A percentile compares a stretch with the other conserved stretches of the same genome.
These are phyloP conservation scores for Streptanthus diversifolius DNA, from an alignment of 345 rosid species.

Conservation along the genomic window DNA sequence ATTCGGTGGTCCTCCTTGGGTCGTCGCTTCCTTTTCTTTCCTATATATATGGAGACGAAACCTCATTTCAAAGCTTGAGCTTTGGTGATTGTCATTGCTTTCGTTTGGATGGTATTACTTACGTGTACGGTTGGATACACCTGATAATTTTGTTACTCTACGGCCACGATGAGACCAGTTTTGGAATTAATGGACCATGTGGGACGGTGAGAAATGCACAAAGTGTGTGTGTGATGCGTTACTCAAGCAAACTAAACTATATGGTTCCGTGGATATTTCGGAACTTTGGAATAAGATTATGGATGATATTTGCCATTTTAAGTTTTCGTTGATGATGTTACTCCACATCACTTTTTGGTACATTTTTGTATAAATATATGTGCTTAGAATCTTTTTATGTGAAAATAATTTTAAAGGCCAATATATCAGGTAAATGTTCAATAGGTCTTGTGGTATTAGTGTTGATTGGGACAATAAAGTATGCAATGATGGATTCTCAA, in stretches of 20 bases:
- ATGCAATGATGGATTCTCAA: too few relatives aligned
- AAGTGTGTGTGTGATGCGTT: not conserved
- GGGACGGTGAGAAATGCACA: conserved; percentile 11
- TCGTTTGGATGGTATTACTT: not conserved
- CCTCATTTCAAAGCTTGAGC: not conserved
- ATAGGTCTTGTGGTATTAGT: too few relatives aligned
- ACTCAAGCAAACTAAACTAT: not conserved
- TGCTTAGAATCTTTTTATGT: too few relatives aligned
- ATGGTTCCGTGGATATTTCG: not conserved
- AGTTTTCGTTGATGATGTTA: too few relatives aligned
- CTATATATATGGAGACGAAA: conserved; percentile 13
- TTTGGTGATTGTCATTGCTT: not conserved
- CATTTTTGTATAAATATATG: not conserved
- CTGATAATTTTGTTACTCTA: not conserved
- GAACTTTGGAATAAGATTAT: too few relatives aligned
- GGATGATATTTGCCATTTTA: too few relatives aligned
- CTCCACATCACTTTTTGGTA: not conserved
- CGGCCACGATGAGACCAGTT: not conserved
- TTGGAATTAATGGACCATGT: not conserved
- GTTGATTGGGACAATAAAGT: too few relatives aligned
- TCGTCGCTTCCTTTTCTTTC: not conserved
- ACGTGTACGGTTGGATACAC: not conserved
- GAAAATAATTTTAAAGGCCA: too few relatives aligned
- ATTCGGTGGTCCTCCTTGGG: not conserved
- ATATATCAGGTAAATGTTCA: too few relatives aligned